Evolutionary conservation across 2,329 filamentous ascomycete species (phyloP).

Genomic region (Fusarium goolgardi): DNA sequence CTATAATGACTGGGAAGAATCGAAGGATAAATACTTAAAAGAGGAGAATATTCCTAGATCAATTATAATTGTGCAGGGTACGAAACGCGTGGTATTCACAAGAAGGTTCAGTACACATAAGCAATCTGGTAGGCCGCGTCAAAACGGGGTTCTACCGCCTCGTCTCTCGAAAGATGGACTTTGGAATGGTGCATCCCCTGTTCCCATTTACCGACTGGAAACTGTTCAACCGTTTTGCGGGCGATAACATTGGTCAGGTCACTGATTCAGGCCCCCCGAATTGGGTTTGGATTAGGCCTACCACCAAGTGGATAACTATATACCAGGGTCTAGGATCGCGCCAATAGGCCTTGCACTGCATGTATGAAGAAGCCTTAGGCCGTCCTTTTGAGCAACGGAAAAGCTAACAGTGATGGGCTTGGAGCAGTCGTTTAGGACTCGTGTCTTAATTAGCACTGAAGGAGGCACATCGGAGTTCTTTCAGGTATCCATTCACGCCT

Average conservation of each 20-base stretch:
- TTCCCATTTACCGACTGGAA: background rate
- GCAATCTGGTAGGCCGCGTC: background rate
- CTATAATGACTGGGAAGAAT: background rate
- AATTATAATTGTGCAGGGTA: background rate
- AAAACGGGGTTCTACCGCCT: background rate
- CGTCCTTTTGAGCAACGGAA: background rate
- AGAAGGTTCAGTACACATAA: background rate
- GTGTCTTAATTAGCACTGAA: background rate
- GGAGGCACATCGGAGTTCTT: no score
- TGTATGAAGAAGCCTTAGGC: background rate
- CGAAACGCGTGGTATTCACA: background rate
- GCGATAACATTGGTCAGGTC: background rate
- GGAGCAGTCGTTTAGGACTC: background rate
- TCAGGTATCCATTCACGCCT: fast-evolving
- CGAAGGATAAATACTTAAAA: background rate
- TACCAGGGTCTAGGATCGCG: background rate
- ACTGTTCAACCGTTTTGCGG: background rate
- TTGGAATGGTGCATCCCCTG: background rate
- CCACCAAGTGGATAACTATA: background rate
- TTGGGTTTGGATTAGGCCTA: background rate
- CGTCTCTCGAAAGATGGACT: background rate
- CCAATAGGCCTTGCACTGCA: background rate
- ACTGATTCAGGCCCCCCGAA: background rate
- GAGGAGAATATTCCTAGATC: background rate
- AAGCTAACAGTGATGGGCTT: background rate